These are phyloP conservation scores for Hygrophila difformis DNA, from an alignment of 257 asterid genomes.

Conservation along the genomic window DNA sequence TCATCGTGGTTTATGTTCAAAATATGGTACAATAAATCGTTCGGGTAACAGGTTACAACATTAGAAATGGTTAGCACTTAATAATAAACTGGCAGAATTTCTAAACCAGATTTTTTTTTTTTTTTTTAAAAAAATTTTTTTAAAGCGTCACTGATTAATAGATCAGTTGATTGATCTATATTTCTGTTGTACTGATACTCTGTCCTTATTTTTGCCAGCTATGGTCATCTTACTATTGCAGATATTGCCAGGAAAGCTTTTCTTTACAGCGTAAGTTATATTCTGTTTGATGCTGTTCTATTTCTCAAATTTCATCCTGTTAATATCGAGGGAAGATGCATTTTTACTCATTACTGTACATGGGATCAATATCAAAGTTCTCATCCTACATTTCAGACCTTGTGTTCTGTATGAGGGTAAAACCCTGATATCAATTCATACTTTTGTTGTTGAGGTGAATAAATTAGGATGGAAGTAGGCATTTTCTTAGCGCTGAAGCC, in stretches of 20 bases:
- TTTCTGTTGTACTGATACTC: conserved; percentile 15
- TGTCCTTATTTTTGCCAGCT: conserved; percentile 45
- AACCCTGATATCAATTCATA: background rate
- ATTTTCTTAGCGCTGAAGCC: no score
- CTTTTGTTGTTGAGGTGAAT: conserved; percentile 9
- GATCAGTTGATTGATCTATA: background rate
- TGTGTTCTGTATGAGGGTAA: no score
- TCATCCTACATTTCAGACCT: conserved; percentile 1
- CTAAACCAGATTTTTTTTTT: background rate
- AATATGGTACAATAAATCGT: no score
- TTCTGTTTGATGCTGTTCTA: conserved; percentile 14
- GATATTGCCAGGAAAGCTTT: conserved; percentile 98
- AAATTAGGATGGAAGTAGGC: no score
- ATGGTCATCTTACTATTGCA: conserved; percentile 86
- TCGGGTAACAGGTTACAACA: no score
- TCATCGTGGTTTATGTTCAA: no score
- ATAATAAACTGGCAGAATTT: conserved; percentile 2
- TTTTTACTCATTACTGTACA: conserved; percentile 8
- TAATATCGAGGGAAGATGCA: conserved; percentile 2
- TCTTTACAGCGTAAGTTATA: conserved; percentile 80
- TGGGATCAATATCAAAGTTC: conserved; percentile 1
- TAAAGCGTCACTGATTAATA: conserved; percentile 1
- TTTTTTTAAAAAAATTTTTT: background rate
- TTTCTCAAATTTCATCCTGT: background rate
- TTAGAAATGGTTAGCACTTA: background rate